phyloP scores from a whole-genome alignment of 768 basidiomycete species.

The Lentinula sp. region DNA sequence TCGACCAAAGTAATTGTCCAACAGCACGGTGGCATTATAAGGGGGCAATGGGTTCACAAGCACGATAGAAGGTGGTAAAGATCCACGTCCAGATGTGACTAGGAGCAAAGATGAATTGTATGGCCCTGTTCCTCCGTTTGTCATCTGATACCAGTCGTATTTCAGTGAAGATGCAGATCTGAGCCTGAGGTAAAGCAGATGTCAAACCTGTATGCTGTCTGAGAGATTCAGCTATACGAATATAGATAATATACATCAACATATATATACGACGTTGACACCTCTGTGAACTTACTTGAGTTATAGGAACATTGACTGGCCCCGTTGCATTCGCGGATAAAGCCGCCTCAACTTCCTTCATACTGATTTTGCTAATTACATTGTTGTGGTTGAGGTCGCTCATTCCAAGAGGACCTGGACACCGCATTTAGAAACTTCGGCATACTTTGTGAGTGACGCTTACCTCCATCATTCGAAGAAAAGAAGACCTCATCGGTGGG shows the following conservation, averaged over 20 bases:
- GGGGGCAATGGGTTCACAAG: conserved; percentile 61
- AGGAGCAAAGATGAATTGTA: conserved; percentile 55
- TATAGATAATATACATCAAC: background rate
- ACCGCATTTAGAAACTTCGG: background rate
- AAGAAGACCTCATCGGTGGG: conserved; percentile 74
- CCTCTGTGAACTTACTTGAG: conserved; percentile 23
- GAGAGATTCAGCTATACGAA: conserved; percentile 47
- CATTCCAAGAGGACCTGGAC: conserved; percentile 37
- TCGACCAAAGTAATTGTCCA: conserved; percentile 76
- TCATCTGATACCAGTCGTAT: conserved; percentile 31
- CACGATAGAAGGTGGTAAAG: conserved; percentile 53
- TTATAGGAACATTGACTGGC: conserved; percentile 44
- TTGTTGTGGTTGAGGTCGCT: conserved; percentile 63
- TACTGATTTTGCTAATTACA: conserved; percentile 53
- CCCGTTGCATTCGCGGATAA: conserved; percentile 26
- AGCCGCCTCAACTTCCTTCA: conserved; percentile 48
- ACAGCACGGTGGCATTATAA: conserved; percentile 58
- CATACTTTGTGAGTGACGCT: background rate
- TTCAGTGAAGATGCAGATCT: background rate
- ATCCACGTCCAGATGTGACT: conserved; percentile 59
- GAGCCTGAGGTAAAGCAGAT: background rate
- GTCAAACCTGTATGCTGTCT: conserved; percentile 38
- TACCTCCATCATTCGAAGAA: conserved; percentile 61
- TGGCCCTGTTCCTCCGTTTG: conserved; percentile 64
- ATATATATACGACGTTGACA: background rate